Percentiles rank a stretch among this genome's conserved stretches.
phyloP scores from a whole-genome alignment of 768 basidiomycete species.

The Trametes meyenii region DNA sequence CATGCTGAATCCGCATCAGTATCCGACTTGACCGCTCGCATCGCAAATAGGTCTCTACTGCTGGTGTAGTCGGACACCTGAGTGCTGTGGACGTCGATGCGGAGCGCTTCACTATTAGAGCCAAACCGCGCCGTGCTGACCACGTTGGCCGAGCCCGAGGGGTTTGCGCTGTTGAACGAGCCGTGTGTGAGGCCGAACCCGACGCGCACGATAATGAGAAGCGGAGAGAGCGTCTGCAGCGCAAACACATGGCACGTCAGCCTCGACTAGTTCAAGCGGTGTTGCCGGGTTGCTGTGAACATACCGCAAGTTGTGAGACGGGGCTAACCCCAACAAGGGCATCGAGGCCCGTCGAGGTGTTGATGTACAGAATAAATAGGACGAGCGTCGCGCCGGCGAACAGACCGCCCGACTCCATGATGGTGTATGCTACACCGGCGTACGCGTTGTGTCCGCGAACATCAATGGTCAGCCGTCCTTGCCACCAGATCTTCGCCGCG shows the following conservation, averaged over 20 bases:
- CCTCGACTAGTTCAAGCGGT: neutral
- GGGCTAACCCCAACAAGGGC: conserved; percentile 7
- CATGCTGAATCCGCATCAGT: neutral
- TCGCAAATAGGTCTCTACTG: neutral
- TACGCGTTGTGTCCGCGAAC: conserved; percentile 10
- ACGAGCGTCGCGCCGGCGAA: conserved; percentile 9
- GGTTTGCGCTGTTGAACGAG: neutral
- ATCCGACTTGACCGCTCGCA: neutral
- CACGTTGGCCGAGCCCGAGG: neutral
- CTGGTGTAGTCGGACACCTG: neutral
- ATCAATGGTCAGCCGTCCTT: neutral
- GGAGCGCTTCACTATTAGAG: neutral
- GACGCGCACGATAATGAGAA: conserved; percentile 2
- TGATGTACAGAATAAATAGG: conserved; percentile 4
- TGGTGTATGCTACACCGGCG: conserved; percentile 1
- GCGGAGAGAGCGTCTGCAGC: neutral
- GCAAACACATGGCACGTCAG: neutral
- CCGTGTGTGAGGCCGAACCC: conserved; percentile 1
- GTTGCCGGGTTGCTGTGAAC: too few relatives aligned
- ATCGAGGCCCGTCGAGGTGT: neutral
- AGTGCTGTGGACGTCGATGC: neutral
- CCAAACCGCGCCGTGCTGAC: neutral
- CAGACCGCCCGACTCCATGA: conserved; percentile 11
- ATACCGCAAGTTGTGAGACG: conserved; percentile 8
- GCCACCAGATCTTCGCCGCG: neutral